A percentile compares a stretch with the other conserved stretches of the same genome.
phyloP scores from a whole-genome alignment of 371 early-diverging fungal species.

The Mortierella polycephala region DNA sequence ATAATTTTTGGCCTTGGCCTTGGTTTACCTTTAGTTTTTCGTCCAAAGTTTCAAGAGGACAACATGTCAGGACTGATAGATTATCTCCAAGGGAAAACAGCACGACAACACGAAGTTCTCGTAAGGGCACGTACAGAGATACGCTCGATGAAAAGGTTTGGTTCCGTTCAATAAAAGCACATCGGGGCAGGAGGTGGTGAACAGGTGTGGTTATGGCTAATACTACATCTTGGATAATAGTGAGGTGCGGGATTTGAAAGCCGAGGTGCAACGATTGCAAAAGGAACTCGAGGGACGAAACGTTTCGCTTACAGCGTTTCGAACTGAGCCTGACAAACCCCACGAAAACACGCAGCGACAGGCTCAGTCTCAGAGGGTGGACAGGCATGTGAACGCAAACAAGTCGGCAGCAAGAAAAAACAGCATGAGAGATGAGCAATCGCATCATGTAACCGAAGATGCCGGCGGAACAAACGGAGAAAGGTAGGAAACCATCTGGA shows the following conservation, averaged over 20 bases:
- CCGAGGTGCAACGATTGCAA: slow-evolving; percentile 25
- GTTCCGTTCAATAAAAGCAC: background rate
- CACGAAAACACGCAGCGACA: background rate
- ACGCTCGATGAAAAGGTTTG: slow-evolving; percentile 34
- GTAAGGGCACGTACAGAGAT: slow-evolving; percentile 29
- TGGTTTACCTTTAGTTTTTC: background rate
- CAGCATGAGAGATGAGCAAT: no score
- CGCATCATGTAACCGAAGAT: no score
- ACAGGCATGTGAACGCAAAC: no score
- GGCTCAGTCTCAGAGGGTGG: no score
- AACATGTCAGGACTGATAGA: slow-evolving; percentile 24
- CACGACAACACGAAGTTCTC: slow-evolving; percentile 28
- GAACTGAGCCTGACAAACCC: background rate
- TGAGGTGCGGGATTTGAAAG: slow-evolving; percentile 19
- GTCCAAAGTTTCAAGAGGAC: slow-evolving; percentile 38
- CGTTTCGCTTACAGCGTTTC: background rate
- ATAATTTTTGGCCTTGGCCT: no score
- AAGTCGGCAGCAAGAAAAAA: no score
- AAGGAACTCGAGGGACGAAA: slow-evolving; percentile 1
- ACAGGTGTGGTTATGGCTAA: no score
- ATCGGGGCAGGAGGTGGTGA: no score
- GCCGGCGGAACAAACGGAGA: no score
- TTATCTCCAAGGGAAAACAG: slow-evolving; percentile 23
- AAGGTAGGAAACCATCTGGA: no score
- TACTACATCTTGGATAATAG: background rate